Percentiles rank a stretch among this genome's conserved stretches.
phyloP scores from a whole-genome alignment of 2,329 filamentous ascomycete genomes.

The Nothomitra cinnamomea region DNA sequence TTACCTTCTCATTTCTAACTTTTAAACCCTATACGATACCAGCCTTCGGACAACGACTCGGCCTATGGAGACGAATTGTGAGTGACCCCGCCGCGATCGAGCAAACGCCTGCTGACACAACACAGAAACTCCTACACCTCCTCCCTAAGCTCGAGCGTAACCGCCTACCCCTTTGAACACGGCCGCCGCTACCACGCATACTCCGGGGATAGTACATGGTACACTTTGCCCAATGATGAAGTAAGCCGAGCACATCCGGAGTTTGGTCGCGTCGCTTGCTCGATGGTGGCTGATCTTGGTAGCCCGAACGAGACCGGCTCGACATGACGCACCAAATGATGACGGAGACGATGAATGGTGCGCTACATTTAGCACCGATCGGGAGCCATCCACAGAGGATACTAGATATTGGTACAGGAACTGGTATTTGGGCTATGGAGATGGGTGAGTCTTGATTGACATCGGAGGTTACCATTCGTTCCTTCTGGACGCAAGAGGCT shows the following conservation, averaged over 20 bases:
- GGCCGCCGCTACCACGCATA: constrained; percentile 42
- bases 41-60: neutral
- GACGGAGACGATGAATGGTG: neutral
- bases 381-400: neutral
- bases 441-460: constrained; percentile 7
- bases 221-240: constrained; percentile 8
- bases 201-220: neutral
- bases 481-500: too few species aligned
- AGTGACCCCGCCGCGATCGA: too few species aligned
- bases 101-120: too few species aligned
- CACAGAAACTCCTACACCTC: constrained; percentile 12
- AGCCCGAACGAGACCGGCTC: constrained; percentile 26
- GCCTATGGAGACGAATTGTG: neutral
- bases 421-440: constrained; percentile 6
- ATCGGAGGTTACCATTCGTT: too few species aligned
- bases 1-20: too few species aligned
- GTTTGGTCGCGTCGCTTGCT: neutral
- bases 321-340: constrained; percentile 38
- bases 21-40: too few species aligned
- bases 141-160: constrained; percentile 22
- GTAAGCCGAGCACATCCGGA: neutral
- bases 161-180: constrained; percentile 37
- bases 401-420: too few species aligned
- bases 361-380: constrained; percentile 6
- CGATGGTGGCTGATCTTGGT: neutral